Base-by-base conservation (phyloP, 345 rosid species). In the Populus davidiana region DNA sequence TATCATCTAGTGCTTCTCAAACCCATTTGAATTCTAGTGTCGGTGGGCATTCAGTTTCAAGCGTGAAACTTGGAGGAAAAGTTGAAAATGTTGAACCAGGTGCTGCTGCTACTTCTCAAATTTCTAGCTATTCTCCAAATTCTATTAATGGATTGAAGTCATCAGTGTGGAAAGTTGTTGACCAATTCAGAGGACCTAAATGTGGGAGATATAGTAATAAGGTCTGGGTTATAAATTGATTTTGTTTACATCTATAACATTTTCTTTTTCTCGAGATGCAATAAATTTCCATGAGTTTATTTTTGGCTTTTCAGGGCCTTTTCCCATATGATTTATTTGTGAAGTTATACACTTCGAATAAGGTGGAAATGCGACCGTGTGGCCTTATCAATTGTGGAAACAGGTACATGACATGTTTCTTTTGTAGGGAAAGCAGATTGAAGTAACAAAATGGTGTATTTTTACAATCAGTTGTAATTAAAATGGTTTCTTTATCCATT, bases 311-410 rank as follows among this genome's bases (percentile, higher is more conserved):
- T 67, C 90, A 96, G 99, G 92, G 87, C 23, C 85, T 91, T 78
- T 94, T 94, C 84, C 76, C 93, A 72, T 96, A 96, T 67, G 94
- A 94, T 71, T 81, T 81, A 27, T 96, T 96, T 87, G 88, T 90
- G 62, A 91, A 90, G 85, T 86, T 96, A 70, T 94, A 94, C 84
- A 82, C 80, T 65, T 87, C 85, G 80, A 90, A 86, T 82, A 91
- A 90, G 81, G 86, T 77, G 72, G 93, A 91, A 77, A 83, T 94
- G 77, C 88, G 79, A 80, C 99, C 99, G 35, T 90, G 89, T 79
- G 99, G 99, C 50, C 91, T 96, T 71, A 86, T 85, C 77, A 96
- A 96, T 77, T 89, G 96, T 76, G 98, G 98, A 39, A 96, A 96
- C 86, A 96, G 97, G 99, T 96, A 79, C 29, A 17, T 12, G 11